Conservation (phyloP, 2,329 filamentous ascomycete species). For the Aspergillus sp. region DNA sequence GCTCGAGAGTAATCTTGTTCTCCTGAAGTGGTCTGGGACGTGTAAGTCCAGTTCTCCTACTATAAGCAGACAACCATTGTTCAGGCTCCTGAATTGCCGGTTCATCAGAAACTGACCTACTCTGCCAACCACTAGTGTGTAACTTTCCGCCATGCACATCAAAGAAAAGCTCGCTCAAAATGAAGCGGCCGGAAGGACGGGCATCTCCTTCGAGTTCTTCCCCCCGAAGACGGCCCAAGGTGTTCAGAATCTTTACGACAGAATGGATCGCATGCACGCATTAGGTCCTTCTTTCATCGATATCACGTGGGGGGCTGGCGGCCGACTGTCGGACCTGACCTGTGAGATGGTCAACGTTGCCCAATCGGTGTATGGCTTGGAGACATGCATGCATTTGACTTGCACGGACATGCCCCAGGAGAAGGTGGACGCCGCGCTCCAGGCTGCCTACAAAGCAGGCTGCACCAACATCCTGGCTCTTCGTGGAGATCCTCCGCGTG, state of each 20-base stretch:
- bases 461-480: constrained; percentile 97
- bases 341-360: constrained; percentile 97
- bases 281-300: constrained; percentile 95
- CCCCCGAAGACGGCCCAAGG: constrained; percentile 87
- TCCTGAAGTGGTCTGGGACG: background rate
- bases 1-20: background rate
- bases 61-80: background rate
- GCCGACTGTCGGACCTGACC: constrained; percentile 85
- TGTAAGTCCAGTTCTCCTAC: background rate
- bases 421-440: constrained; percentile 85
- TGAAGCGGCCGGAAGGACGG: constrained; percentile 74
- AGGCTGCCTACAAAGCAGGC: constrained; percentile 86
- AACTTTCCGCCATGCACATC: constrained; percentile 77
- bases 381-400: constrained; percentile 98
- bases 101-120: constrained; percentile 7
- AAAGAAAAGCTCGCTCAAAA: constrained; percentile 84
- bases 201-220: constrained; percentile 99
- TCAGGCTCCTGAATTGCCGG: background rate
- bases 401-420: constrained; percentile 97
- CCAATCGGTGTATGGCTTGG: constrained; percentile 90
- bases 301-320: constrained; percentile 97
- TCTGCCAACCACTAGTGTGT: constrained; percentile 12
- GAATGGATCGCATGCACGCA: constrained; percentile 98
- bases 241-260: constrained; percentile 98
- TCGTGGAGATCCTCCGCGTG: constrained; percentile 87